Evolutionary conservation across 1,139 yeast species (phyloP), one percentile per base, ranked within the genome.

Genomic region (Candida mesenterica): DNA sequence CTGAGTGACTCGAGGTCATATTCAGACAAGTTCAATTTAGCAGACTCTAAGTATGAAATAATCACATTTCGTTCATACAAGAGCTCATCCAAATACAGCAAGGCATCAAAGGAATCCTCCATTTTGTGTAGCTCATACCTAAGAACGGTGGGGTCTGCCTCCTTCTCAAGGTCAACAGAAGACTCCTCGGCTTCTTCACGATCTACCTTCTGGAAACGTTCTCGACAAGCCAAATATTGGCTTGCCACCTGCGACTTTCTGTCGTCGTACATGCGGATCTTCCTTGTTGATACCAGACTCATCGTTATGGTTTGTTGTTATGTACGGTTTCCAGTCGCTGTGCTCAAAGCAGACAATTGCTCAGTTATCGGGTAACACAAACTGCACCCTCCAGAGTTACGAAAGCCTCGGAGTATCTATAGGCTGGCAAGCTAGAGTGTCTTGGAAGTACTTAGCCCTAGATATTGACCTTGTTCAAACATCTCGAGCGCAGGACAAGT

Each of bases 31-130:
- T 28, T 24, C 3, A 24, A 14, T n/a, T 45, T 42, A 17, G 44
- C 37, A 18, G 26, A 25, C 12, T 39, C 46, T 15, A 45, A 29
- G 31, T 42, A 46, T 8, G 43, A 31, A 29, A 38, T 43, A 6
- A 44, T 31, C 23, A 44, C 59, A 30, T 53, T 43, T 31, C 48
- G 57, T 32, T 56, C 55, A 33, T 57, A 59, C 4, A 50, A 37
- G 8, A 54, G 38, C 26, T 55, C 55, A 36, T 60, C 65, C 34
- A 56, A 49, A 22, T 50, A 48, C 5, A 43, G 38, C n/a, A 60
- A 34, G 5, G 54, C 34, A 12, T 48, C 48, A 34, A 47, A 57
- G 1, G 46, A 37, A 18, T 40, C 40, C 17, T 45, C 45, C 15
- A 48, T 31, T n/a, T 38, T 16, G 12, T 34, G 28, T 27, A 9